These are phyloP conservation scores for Betula pendula DNA, from an alignment of 306 rosid genomes.

Conservation along the genomic window DNA sequence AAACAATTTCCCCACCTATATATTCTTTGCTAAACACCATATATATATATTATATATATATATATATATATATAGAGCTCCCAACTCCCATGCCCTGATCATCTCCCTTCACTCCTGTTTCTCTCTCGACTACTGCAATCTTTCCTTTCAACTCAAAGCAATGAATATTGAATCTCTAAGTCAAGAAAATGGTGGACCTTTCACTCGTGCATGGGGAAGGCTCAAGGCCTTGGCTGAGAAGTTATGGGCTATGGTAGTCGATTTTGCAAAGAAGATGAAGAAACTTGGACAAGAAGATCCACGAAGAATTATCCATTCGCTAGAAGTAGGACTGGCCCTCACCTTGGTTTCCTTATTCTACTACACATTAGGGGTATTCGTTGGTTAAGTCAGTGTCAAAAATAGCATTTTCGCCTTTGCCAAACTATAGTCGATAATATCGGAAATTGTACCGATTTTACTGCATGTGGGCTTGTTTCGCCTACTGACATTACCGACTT, in stretches of 20 bases:
- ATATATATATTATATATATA: no score
- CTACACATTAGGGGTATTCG: no score
- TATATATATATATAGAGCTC: no score
- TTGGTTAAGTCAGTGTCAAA: no score
- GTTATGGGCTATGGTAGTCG: neutral
- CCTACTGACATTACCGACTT: no score
- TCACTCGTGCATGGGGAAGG: neutral
- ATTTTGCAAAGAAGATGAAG: conserved; percentile 12
- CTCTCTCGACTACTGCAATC: neutral
- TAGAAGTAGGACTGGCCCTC: conserved; percentile 34
- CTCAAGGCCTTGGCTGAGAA: neutral
- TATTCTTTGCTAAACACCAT: no score
- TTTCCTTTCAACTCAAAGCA: neutral
- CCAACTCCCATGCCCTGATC: no score
- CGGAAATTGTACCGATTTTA: no score
- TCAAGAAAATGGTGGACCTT: neutral
- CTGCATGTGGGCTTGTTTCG: no score
- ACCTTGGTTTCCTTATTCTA: conserved; percentile 20
- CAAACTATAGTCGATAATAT: no score
- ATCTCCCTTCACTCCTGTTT: neutral
- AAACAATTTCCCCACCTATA: no score
- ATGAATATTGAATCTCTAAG: neutral
- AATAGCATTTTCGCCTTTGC: no score
- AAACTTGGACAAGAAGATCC: conserved; percentile 34
- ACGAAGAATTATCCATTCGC: conserved; percentile 27